A percentile compares a stretch with the other conserved stretches of the same genome.
phyloP scores from a whole-genome alignment of 1,284 basidiomycete genomes.

The Ganoderma lingzhi region DNA sequence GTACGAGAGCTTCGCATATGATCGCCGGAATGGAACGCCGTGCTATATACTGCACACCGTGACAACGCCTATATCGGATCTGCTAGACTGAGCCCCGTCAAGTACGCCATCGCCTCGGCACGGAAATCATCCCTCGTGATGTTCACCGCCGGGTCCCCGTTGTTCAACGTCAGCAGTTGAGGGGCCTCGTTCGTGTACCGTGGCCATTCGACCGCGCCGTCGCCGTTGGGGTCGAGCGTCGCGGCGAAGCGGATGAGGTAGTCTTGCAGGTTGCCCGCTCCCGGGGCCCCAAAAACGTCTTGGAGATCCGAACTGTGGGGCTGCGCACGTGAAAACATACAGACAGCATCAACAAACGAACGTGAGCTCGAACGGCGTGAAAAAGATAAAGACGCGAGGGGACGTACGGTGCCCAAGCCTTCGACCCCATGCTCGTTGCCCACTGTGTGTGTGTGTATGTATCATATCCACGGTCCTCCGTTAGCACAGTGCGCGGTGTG shows the following conservation, averaged over 20 bases:
- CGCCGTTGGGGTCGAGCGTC: constrained; percentile 44
- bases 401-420: constrained; percentile 17
- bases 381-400: constrained; percentile 25
- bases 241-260: constrained; percentile 31
- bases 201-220: constrained; percentile 52
- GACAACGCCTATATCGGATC: constrained; percentile 16
- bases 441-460: constrained; percentile 40
- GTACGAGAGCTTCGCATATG: neutral
- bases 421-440: constrained; percentile 53
- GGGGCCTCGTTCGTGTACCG: constrained; percentile 49
- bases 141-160: constrained; percentile 45
- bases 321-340: neutral
- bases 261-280: constrained; percentile 27
- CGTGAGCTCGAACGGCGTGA: too few relatives aligned
- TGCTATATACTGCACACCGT: too few relatives aligned
- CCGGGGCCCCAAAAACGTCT: constrained; percentile 28
- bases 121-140: constrained; percentile 53
- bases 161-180: constrained; percentile 53
- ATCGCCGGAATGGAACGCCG: too few relatives aligned
- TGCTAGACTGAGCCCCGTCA: constrained; percentile 18
- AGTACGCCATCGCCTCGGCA: constrained; percentile 37
- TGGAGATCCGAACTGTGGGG: constrained; percentile 19
- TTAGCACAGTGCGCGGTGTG: too few relatives aligned
- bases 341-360: neutral
- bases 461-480: too few relatives aligned